These are phyloP conservation scores for Loxodes magnus DNA, from an alignment of 73 alveolate genomes.

Conservation along the genomic window DNA sequence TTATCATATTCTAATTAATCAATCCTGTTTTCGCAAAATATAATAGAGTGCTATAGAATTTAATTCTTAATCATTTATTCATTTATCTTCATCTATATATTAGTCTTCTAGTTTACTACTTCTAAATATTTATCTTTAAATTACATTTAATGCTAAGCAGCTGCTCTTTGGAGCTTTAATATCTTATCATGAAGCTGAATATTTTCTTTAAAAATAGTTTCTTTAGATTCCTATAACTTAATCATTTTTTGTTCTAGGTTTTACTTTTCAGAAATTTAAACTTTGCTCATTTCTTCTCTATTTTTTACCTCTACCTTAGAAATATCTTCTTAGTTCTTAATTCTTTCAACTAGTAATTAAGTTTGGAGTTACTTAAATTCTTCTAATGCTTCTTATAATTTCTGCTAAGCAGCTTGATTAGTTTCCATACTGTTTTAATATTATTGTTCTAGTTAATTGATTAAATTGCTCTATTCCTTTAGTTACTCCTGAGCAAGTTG, in stretches of 20 bases:
- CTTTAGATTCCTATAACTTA: slow-evolving; percentile 1
- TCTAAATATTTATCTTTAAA: background rate
- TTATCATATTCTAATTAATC: background rate
- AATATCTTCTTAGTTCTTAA: background rate
- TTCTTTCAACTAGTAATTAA: background rate
- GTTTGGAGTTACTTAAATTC: background rate
- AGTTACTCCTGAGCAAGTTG: slow-evolving; percentile 8
- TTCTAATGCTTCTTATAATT: slow-evolving; percentile 1
- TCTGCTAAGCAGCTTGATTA: slow-evolving; percentile 1
- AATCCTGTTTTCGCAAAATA: background rate
- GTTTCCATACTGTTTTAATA: background rate
- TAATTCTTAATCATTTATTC: background rate
- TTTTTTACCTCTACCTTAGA: background rate
- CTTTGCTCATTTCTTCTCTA: slow-evolving; percentile 9
- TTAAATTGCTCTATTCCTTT: slow-evolving; percentile 17
- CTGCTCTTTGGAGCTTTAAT: background rate
- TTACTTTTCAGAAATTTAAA: background rate
- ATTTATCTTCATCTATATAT: background rate
- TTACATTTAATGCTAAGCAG: background rate
- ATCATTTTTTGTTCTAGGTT: slow-evolving; percentile 1
- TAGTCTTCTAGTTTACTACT: slow-evolving; percentile 1
- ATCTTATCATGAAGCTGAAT: background rate
- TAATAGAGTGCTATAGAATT: background rate
- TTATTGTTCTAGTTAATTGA: slow-evolving; percentile 9
- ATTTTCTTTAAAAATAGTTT: background rate